Base-by-base conservation (phyloP, 257 asterid species). In the Capsicum chinense region DNA sequence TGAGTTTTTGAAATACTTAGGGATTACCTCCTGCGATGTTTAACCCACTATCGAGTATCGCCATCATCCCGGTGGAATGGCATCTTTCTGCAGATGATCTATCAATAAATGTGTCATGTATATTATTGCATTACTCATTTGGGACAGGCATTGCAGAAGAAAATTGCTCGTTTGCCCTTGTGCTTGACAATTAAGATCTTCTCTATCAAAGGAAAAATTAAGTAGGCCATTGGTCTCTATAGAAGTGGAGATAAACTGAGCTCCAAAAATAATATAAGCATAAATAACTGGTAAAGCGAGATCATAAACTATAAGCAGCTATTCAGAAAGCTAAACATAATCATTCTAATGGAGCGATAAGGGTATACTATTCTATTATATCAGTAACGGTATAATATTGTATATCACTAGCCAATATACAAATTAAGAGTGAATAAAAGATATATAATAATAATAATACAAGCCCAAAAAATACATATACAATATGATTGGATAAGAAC, bases 91-190 rank as follows among this genome's bases (percentile, higher is more conserved):
- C 76, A 69, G 50, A 33, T 19, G 4, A 9, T 39, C 44, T 39
- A 39, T 39, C 44, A 39, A 39, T 70, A 70, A 70, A 17, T 44
- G 79, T 70, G 57, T 44, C 79, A n/a, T 71, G 37, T 71, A 17
- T 17, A 39, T 39, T 39, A 39, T 69, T 15, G 35, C 79, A 42
- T 16, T 7, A 42, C 9, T 17, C 79, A 37, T 69, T 70, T 17
- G 56, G 37, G 79, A 66, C 71, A 42, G 79, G 79, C 66, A 70
- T 4, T 70, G 26, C 21, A 70, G 57, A 70, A 70, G 17, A 2
- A 70, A 70, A 48, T 39, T 70, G 42, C 15, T 63, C 15, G 69
- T 21, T 21, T 9, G 39, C 4, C 37, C 79, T 39, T 69, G 79
- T 9, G 79, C 79, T 39, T 42, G 79, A 69, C 15, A 42, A 69